These are phyloP conservation scores for Apium graveolens DNA, from an alignment of 129 eudicot genomes.

Conservation along the genomic window DNA sequence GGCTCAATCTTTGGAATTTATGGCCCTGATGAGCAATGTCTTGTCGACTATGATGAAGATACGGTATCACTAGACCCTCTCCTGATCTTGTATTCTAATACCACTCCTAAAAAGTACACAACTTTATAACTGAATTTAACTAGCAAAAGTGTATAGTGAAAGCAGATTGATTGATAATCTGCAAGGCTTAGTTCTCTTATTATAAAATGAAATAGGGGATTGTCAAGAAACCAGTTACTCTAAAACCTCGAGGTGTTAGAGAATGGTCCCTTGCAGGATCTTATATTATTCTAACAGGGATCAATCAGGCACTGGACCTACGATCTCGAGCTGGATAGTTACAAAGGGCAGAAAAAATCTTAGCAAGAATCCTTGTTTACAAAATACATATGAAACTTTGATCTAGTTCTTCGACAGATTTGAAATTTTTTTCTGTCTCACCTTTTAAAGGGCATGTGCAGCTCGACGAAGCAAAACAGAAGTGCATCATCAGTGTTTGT, in stretches of 20 bases:
- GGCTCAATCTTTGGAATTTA: constrained; percentile 93
- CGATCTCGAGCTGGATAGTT: not conserved
- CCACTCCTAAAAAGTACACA: not conserved
- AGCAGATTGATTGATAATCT: not conserved
- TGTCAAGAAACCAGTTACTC: too few relatives aligned
- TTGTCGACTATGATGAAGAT: constrained; percentile 41
- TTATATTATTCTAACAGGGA: too few relatives aligned
- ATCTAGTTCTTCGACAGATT: not conserved
- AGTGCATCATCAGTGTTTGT: constrained; percentile 78
- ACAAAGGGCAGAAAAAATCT: not conserved
- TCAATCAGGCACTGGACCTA: not conserved
- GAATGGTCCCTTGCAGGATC: too few relatives aligned
- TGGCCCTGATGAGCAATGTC: constrained; percentile 81
- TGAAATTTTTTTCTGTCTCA: not conserved
- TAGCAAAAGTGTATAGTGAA: not conserved
- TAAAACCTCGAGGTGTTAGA: too few relatives aligned
- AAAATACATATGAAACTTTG: not conserved
- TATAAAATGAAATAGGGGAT: not conserved
- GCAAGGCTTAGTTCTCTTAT: not conserved
- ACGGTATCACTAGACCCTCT: constrained; percentile 28
- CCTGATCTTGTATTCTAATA: not conserved
- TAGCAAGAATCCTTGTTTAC: not conserved
- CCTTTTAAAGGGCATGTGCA: constrained; percentile 5
- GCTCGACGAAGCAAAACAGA: constrained; percentile 62
- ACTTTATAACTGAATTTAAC: not conserved